Conservation (phyloP, 371 early-diverging fungal genomes). For the Lichtheimia hyalospora region DNA sequence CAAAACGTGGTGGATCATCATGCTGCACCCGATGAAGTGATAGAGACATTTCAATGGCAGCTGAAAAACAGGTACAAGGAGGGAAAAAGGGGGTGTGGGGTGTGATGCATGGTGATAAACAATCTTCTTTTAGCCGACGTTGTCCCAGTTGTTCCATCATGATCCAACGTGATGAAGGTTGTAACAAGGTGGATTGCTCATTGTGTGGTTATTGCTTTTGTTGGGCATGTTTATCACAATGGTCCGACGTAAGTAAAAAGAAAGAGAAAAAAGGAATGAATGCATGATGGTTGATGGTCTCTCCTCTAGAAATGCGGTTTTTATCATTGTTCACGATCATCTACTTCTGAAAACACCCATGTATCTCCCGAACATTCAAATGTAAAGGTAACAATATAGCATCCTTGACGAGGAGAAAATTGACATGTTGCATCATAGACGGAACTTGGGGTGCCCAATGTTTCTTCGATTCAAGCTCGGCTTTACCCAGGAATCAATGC, state of each 20-base stretch:
- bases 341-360: background rate
- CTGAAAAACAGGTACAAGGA: conserved; percentile 19
- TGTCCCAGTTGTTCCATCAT: conserved; percentile 77
- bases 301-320: conserved; percentile 17
- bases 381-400: background rate
- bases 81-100: background rate
- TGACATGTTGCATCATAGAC: conserved; percentile 23
- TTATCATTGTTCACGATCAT: conserved; percentile 12
- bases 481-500: conserved; percentile 8
- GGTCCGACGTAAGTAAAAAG: conserved; percentile 32
- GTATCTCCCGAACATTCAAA: background rate
- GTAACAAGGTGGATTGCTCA: conserved; percentile 78
- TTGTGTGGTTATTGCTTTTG: conserved; percentile 75
- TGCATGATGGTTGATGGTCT: background rate
- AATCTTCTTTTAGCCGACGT: conserved; percentile 34
- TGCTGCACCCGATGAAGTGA: conserved; percentile 20
- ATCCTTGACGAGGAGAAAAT: too few species aligned
- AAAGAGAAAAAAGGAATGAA: background rate
- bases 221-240: conserved; percentile 55
- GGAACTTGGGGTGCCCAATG: conserved; percentile 54
- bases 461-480: conserved; percentile 47
- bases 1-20: conserved; percentile 19
- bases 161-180: conserved; percentile 80
- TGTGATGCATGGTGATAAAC: background rate
- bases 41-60: conserved; percentile 53